Evolutionary conservation across 2,329 filamentous ascomycete species (phyloP).

Genomic region (Emydomyces testavorans): DNA sequence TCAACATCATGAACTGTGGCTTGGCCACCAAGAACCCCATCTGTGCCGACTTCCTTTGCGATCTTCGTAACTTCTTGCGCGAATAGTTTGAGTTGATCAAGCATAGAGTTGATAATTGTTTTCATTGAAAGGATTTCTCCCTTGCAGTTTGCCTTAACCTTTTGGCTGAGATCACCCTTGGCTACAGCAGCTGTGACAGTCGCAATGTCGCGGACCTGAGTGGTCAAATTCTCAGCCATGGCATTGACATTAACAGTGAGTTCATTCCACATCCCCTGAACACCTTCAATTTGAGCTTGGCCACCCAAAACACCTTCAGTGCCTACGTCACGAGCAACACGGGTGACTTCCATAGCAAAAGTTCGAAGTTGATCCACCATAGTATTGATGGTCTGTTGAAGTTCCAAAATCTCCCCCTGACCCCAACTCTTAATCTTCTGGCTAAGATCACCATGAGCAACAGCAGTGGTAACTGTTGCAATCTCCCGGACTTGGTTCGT

Average conservation of each 20-base stretch:
- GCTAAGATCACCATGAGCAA: constrained; percentile 70
- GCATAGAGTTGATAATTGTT: constrained; percentile 98
- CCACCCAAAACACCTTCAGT: constrained; percentile 74
- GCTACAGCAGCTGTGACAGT: constrained; percentile 58
- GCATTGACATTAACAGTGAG: constrained; percentile 76
- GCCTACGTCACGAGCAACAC: constrained; percentile 71
- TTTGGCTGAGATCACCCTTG: constrained; percentile 85
- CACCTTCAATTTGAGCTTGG: constrained; percentile 70
- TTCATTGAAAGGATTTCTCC: constrained; percentile 92
- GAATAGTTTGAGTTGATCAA: constrained; percentile 93
- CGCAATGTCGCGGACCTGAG: constrained; percentile 90
- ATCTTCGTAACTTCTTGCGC: constrained; percentile 95
- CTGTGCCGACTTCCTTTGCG: constrained; percentile 89
- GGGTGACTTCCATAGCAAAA: constrained; percentile 73
- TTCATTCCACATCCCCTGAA: constrained; percentile 82
- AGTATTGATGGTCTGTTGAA: constrained; percentile 79
- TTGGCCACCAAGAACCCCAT: constrained; percentile 86
- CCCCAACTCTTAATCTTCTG: constrained; percentile 75
- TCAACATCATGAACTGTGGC: constrained; percentile 93
- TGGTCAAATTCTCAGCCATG: constrained; percentile 78
- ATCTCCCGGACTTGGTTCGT: constrained; percentile 79
- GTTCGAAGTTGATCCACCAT: constrained; percentile 79
- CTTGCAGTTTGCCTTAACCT: constrained; percentile 84
- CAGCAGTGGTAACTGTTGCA: constrained; percentile 70
- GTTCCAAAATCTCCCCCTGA: constrained; percentile 67